Conservation (phyloP, 768 basidiomycete species). For the Multifurca ochricompacta region DNA sequence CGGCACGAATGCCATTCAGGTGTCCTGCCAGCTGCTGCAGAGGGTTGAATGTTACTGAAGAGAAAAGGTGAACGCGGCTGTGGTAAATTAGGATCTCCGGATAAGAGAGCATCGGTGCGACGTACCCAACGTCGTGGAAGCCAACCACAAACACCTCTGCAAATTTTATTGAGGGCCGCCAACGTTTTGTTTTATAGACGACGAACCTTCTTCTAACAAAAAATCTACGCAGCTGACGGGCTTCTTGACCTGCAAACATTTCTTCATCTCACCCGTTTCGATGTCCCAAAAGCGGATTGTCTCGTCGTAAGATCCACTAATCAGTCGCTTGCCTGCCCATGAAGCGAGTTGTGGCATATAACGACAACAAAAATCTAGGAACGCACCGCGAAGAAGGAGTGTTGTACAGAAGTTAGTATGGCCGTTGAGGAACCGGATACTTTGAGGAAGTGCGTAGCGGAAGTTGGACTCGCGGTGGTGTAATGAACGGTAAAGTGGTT, state of each 20-base stretch:
- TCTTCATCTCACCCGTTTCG: conserved; percentile 54
- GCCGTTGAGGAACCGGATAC: conserved; percentile 66
- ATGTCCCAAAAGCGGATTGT: conserved; percentile 92
- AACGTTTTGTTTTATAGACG: neutral
- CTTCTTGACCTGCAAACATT: conserved; percentile 78
- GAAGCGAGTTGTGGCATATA: neutral
- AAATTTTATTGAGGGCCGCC: neutral
- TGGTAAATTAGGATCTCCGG: neutral
- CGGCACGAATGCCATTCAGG: conserved; percentile 79
- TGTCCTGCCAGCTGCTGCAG: conserved; percentile 81
- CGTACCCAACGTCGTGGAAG: conserved; percentile 86
- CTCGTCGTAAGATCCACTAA: conserved; percentile 88
- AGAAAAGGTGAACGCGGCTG: conserved; percentile 84
- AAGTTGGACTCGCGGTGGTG: conserved; percentile 87
- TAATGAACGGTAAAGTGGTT: conserved; percentile 67
- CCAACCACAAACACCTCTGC: conserved; percentile 86
- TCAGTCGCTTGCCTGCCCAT: conserved; percentile 56
- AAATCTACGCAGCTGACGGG: conserved; percentile 89
- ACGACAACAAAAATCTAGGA: neutral
- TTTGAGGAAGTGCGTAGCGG: conserved; percentile 64
- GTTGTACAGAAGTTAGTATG: conserved; percentile 89
- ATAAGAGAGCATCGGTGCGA: neutral
- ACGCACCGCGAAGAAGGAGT: conserved; percentile 50
- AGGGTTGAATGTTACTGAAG: conserved; percentile 75
- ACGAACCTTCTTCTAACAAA: conserved; percentile 65